Evolutionary conservation across 2,329 filamentous ascomycete species (phyloP).

Genomic region (Exophiala xenobiotica): DNA sequence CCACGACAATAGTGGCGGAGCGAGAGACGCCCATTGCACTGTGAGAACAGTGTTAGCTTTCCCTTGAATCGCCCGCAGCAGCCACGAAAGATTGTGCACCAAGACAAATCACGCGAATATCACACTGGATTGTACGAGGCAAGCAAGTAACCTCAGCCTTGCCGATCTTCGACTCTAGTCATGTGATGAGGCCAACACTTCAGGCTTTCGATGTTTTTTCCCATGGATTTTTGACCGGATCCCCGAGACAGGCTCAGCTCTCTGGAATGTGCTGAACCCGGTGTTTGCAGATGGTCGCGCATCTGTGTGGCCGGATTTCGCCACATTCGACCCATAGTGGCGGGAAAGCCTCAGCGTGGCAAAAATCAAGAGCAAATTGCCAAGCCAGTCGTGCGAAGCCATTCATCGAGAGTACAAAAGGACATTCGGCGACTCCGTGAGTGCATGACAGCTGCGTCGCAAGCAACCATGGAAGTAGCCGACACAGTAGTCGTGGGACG

Average conservation of each 20-base stretch:
- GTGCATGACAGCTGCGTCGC: no score
- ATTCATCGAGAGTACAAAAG: constrained; percentile 2
- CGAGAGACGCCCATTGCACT: constrained; percentile 97
- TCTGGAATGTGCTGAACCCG: no score
- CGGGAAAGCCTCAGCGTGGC: constrained; percentile 11
- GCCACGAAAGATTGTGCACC: neutral
- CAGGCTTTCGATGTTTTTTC: no score
- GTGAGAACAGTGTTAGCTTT: constrained; percentile 37
- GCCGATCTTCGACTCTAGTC: no score
- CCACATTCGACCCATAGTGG: neutral
- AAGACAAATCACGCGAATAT: neutral
- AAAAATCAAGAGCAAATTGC: constrained; percentile 1
- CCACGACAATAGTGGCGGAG: constrained; percentile 78
- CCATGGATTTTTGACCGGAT: no score
- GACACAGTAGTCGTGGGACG: no score
- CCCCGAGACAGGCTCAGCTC: no score
- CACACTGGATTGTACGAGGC: no score
- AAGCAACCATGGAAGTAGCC: no score
- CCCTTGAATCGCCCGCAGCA: constrained; percentile 16
- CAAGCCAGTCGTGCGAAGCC: neutral
- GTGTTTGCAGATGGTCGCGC: no score
- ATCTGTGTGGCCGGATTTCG: constrained; percentile 1
- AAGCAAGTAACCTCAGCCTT: no score
- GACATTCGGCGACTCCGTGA: constrained; percentile 5
- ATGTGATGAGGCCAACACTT: no score